These are phyloP conservation scores for Aspergillus sp. DNA, from an alignment of 2,329 filamentous ascomycete species.

Conservation along the genomic window DNA sequence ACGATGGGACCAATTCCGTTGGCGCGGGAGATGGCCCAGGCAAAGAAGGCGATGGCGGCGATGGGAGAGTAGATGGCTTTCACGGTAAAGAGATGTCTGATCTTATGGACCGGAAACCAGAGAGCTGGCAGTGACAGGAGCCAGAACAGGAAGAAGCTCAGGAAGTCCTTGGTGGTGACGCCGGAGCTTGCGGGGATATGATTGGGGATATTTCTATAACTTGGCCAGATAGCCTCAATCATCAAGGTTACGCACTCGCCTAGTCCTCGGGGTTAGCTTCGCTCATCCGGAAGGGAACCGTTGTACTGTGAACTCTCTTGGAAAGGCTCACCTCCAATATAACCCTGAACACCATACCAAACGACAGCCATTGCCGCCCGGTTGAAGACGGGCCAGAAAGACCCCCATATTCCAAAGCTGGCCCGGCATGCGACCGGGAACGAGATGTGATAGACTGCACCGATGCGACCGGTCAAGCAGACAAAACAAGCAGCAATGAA, in stretches of 20 bases:
- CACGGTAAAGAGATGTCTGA: constrained; percentile 86
- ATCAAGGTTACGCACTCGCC: constrained; percentile 83
- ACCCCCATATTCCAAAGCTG: constrained; percentile 87
- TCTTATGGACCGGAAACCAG: constrained; percentile 86
- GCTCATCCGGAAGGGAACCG: neutral
- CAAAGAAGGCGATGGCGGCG: constrained; percentile 82
- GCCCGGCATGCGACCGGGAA: constrained; percentile 79
- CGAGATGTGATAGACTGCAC: constrained; percentile 82
- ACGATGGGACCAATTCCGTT: constrained; percentile 83
- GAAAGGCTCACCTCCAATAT: constrained; percentile 65
- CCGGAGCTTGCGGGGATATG: constrained; percentile 65
- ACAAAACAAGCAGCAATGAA: constrained; percentile 74
- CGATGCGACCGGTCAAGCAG: constrained; percentile 76
- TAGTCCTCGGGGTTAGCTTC: constrained; percentile 18
- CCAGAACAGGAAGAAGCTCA: constrained; percentile 89
- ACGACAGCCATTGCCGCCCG: constrained; percentile 84
- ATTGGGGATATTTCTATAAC: constrained; percentile 64
- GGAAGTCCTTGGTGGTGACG: constrained; percentile 73
- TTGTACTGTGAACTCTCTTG: neutral
- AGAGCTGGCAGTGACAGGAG: constrained; percentile 75
- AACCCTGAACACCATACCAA: constrained; percentile 75
- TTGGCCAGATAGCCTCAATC: constrained; percentile 79
- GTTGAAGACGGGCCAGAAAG: constrained; percentile 85
- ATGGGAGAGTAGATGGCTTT: constrained; percentile 82
- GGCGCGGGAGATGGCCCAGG: constrained; percentile 81